phyloP scores from a whole-genome alignment of 2,329 filamentous ascomycete species.

The Colletotrichum limetticola region DNA sequence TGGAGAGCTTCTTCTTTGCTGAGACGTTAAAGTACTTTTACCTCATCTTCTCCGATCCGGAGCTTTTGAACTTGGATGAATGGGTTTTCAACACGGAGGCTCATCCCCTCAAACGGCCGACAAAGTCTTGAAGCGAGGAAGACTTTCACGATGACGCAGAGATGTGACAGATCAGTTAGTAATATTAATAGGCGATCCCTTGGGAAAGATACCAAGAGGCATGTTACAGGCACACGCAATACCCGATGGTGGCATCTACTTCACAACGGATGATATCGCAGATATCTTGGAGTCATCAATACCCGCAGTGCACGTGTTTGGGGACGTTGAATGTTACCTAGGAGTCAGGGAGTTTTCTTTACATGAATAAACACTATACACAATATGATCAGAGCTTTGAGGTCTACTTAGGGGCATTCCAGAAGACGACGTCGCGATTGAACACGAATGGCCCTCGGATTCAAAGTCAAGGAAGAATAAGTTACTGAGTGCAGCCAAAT shows the following conservation, averaged over 20 bases:
- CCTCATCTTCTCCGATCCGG: constrained; percentile 73
- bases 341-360: not conserved
- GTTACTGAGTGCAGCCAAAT: not conserved
- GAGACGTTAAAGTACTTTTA: constrained; percentile 84
- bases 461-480: not conserved
- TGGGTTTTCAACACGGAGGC: constrained; percentile 71
- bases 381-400: not conserved
- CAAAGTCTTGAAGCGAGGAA: not conserved
- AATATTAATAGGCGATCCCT: constrained; percentile 7
- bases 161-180: not conserved
- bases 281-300: not conserved
- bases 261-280: not conserved
- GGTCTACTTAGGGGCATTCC: not conserved
- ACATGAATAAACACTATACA: not conserved
- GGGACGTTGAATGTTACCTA: not conserved
- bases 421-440: not conserved
- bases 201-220: not conserved
- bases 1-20: constrained; percentile 76
- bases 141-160: not conserved
- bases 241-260: not conserved
- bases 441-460: not conserved
- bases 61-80: constrained; percentile 72
- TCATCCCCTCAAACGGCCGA: constrained; percentile 51
- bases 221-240: not conserved
- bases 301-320: not conserved